These are phyloP conservation scores for Uronychia binucleata DNA, from an alignment of 73 alveolate genomes.

Conservation along the genomic window DNA sequence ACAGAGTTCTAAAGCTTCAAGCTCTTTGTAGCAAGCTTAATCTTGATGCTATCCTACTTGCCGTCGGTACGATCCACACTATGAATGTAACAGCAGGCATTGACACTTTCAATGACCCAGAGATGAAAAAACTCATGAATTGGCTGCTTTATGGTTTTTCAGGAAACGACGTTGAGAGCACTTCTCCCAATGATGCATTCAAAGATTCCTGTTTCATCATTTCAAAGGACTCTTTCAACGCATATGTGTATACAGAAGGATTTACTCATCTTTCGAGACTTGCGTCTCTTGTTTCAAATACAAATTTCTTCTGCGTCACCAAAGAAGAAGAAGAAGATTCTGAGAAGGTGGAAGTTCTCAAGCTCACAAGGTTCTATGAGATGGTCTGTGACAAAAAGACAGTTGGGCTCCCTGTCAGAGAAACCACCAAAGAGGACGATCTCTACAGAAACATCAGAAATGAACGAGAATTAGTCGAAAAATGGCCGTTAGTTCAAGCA, in stretches of 20 bases:
- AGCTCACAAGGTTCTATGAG: constrained; percentile 64
- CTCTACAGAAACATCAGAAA: background rate
- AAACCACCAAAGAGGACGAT: constrained; percentile 13
- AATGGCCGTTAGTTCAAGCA: constrained; percentile 75
- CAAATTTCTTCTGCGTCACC: constrained; percentile 44
- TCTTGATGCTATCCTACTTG: constrained; percentile 58
- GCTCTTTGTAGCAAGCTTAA: constrained; percentile 46
- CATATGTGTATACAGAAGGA: constrained; percentile 35
- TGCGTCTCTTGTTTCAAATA: constrained; percentile 50
- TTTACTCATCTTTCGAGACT: constrained; percentile 45
- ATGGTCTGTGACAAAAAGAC: constrained; percentile 46
- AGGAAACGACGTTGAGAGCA: constrained; percentile 42
- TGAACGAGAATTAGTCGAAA: constrained; percentile 53
- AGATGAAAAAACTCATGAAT: constrained; percentile 48
- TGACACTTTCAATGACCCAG: constrained; percentile 66
- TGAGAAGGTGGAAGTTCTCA: constrained; percentile 58
- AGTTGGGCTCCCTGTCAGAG: constrained; percentile 62
- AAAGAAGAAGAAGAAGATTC: constrained; percentile 59
- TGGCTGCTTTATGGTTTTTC: constrained; percentile 76
- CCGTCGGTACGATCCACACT: constrained; percentile 4
- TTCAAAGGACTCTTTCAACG: constrained; percentile 60
- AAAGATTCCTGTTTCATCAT: constrained; percentile 60
- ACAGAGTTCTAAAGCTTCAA: constrained; percentile 60
- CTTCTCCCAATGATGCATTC: constrained; percentile 26
- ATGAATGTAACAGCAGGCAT: constrained; percentile 17